Evolutionary conservation across 495 filamentous ascomycete genomes (phyloP), one percentile per base, ranked within the genome.

Genomic region (Hypoxylon trugodes): DNA sequence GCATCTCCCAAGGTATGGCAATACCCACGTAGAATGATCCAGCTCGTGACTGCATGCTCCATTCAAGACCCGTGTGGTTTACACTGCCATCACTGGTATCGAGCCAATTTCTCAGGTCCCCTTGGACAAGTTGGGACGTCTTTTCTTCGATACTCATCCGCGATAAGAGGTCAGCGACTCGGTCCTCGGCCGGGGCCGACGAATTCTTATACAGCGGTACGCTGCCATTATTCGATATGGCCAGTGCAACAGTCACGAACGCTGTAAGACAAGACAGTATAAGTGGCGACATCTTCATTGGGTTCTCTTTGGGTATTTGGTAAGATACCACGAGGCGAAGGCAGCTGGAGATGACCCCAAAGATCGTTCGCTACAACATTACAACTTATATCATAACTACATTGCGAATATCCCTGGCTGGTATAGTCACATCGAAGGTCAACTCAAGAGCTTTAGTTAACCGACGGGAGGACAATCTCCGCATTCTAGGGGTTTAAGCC

Each of bases 121-220:
- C 85, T 68, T 88, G 86, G 36, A 87, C 79, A 55, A 90, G 77
- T 69, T 91, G 88, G 3, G 84, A 77, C 41, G 84, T 81, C 71
- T 91, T 91, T 45, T 91, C 89, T 65, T 87, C 79, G 35, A 88
- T 79, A 0, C 84, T 90, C 89, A 91, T 90, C 18, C 86, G 78
- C 1, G 82, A 80, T 52, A 91, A 61, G 18, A 91, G 75, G 70
- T 90, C 87, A 6, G 79, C 70, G 6, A 91, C 82, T 36, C 89
- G 77, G 46, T 78, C 81, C 40, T 89, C 87, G 9, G 89, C 79
- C 3, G 81, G 65, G 0, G 84, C 84, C 15, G 73, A 74, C 0
- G 89, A 73, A 69, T 90, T 77, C 66, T 89, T 90, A 81, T 90
- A 90, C 3, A 79, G 52, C 13, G 73, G 60, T 16, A 25, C 47